Conservation (phyloP, 495 filamentous ascomycete genomes). For the Aspergillus bridgeri region DNA sequence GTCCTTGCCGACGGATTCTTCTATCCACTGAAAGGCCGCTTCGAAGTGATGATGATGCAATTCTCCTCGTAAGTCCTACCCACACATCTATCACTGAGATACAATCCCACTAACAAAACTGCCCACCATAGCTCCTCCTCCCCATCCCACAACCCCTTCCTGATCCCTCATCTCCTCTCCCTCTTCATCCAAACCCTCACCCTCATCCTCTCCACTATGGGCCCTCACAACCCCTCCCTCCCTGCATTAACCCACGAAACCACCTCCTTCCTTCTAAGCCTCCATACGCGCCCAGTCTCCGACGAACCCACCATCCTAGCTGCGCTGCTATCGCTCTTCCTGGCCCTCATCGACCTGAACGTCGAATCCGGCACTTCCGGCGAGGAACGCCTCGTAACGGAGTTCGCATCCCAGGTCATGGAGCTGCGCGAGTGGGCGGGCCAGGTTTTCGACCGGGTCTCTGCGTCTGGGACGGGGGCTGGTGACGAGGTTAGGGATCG, state of each 20-base stretch:
- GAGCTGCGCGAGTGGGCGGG: constrained; percentile 47
- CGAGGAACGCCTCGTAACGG: constrained; percentile 63
- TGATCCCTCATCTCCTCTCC: constrained; percentile 43
- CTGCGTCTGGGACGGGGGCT: constrained; percentile 45
- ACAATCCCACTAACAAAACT: not conserved
- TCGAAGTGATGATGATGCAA: constrained; percentile 45
- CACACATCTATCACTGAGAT: not conserved
- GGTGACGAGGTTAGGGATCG: constrained; percentile 41
- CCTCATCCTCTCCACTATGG: constrained; percentile 48
- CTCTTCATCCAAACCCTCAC: constrained; percentile 52
- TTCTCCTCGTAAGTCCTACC: constrained; percentile 34
- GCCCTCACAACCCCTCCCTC: constrained; percentile 44
- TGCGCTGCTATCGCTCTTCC: constrained; percentile 71
- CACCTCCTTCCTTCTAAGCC: constrained; percentile 41
- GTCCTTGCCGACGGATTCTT: constrained; percentile 79
- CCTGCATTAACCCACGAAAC: constrained; percentile 44
- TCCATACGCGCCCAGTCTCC: constrained; percentile 41
- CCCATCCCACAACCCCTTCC: constrained; percentile 38
- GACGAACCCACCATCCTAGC: constrained; percentile 63
- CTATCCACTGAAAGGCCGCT: constrained; percentile 60
- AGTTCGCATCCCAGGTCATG: constrained; percentile 37
- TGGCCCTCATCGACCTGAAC: constrained; percentile 85
- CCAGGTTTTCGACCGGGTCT: constrained; percentile 58
- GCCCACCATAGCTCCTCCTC: constrained; percentile 28
- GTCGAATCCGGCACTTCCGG: constrained; percentile 51